Conservation (phyloP, 768 basidiomycete species). For the Suillus discolor region DNA sequence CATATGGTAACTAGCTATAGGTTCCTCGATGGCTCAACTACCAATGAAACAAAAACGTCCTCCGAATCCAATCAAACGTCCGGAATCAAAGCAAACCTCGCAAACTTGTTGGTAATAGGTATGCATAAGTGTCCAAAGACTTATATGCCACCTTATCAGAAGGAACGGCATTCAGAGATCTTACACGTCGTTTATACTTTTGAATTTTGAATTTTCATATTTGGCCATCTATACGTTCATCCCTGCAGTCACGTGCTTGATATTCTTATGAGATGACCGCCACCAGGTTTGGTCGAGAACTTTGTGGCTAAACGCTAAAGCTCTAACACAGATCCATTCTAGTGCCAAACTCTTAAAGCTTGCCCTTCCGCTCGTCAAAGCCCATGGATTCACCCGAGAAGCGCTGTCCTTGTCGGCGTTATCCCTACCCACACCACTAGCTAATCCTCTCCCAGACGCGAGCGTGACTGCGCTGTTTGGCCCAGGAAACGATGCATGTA, state of each 20-base stretch:
- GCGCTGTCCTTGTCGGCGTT: slow-evolving; percentile 68
- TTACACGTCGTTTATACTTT: no score
- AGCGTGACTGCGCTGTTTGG: slow-evolving; percentile 3
- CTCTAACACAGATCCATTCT: not conserved
- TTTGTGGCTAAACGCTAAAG: not conserved
- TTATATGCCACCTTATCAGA: no score
- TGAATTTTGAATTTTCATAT: no score
- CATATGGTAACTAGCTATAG: no score
- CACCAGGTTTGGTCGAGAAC: slow-evolving; percentile 1
- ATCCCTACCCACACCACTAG: slow-evolving; percentile 14
- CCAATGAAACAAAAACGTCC: no score
- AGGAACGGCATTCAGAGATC: no score
- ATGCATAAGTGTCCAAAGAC: no score
- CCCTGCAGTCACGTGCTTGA: not conserved
- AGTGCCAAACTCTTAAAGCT: slow-evolving; percentile 51
- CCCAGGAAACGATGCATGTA: not conserved
- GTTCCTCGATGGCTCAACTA: no score
- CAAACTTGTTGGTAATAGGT: no score
- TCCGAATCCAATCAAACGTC: no score
- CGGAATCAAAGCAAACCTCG: no score
- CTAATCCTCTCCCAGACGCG: not conserved
- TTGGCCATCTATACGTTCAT: no score
- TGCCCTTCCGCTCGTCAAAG: slow-evolving; percentile 63
- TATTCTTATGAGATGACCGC: slow-evolving; percentile 5
- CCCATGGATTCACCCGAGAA: slow-evolving; percentile 75